These are phyloP conservation scores for Erysimum cheiri DNA, from an alignment of 441 rosid genomes.

Conservation along the genomic window DNA sequence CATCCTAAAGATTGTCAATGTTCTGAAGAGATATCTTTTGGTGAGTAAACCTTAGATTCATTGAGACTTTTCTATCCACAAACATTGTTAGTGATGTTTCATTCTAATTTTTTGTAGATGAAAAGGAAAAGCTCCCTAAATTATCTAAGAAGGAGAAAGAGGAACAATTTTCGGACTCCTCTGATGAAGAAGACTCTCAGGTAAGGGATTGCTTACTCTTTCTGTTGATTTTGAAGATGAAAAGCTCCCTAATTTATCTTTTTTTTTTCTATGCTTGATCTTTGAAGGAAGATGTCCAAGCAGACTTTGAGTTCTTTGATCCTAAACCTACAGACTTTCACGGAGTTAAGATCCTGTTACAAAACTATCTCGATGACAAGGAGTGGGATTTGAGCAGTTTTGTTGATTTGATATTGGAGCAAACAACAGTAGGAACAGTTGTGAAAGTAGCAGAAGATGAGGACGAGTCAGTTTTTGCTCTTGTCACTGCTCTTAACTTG, in stretches of 20 bases:
- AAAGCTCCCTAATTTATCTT: not conserved
- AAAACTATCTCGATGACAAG: conserved; percentile 65
- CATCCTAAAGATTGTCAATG: conserved; percentile 28
- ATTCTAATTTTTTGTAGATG: conserved; percentile 39
- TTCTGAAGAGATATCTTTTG: conserved; percentile 39
- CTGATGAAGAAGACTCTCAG: conserved; percentile 71
- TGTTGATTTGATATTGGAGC: conserved; percentile 79
- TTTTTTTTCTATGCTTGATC: conserved; percentile 10
- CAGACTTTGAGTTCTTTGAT: conserved; percentile 91
- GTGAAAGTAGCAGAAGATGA: conserved; percentile 82
- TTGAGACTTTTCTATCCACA: not conserved
- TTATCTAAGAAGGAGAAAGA: conserved; percentile 32
- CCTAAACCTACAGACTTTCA: conserved; percentile 81
- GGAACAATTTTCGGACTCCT: conserved; percentile 47
- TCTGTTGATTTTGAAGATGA: not conserved
- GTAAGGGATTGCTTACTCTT: conserved; percentile 43
- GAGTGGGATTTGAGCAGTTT: conserved; percentile 92
- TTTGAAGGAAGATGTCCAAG: conserved; percentile 76
- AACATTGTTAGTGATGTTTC: conserved; percentile 8
- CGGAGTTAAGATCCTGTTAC: conserved; percentile 72
- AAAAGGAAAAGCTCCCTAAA: conserved; percentile 39
- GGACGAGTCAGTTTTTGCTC: conserved; percentile 63
- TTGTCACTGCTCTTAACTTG: conserved; percentile 71
- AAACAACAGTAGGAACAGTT: conserved; percentile 86
- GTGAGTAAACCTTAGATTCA: conserved; percentile 26